phyloP scores from a whole-genome alignment of 2,329 filamentous ascomycete species.

The Pseudogymnoascus sp. region DNA sequence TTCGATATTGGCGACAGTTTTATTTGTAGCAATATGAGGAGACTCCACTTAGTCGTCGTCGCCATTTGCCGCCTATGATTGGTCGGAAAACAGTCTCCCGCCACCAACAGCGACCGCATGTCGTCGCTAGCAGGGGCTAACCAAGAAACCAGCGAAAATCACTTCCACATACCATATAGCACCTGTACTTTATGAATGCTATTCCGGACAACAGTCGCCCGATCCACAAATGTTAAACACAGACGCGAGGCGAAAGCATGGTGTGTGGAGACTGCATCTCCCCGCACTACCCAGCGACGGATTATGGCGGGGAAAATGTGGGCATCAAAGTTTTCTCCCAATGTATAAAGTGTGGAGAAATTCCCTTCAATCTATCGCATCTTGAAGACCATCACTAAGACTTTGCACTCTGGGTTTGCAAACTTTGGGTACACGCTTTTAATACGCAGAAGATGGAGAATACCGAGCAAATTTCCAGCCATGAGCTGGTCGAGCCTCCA shows the following conservation, averaged over 20 bases:
- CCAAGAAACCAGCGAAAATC: not conserved
- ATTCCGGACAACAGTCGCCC: conserved; percentile 6
- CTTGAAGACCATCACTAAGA: not conserved
- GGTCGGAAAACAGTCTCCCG: not conserved
- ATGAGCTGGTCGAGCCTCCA: not conserved
- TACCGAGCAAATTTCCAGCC: not conserved
- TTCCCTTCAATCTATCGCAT: not conserved
- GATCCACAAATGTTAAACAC: conserved; percentile 1
- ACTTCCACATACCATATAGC: not conserved
- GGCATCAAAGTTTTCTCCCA: not conserved
- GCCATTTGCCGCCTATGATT: not conserved
- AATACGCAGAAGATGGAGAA: not conserved
- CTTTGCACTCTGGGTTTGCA: not conserved
- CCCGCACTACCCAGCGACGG: not conserved
- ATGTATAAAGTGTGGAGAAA: not conserved
- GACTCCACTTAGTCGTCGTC: not conserved
- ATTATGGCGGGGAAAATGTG: conserved; percentile 1
- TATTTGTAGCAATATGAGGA: not conserved
- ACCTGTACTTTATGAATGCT: not conserved
- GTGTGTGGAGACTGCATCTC: not conserved
- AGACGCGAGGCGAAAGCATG: not conserved
- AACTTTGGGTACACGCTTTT: not conserved
- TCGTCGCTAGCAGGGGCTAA: not conserved
- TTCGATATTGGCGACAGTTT: not conserved
- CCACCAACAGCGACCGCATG: not conserved